These are phyloP conservation scores for Penicillium freii DNA, from an alignment of 2,329 filamentous ascomycete species.

Conservation along the genomic window DNA sequence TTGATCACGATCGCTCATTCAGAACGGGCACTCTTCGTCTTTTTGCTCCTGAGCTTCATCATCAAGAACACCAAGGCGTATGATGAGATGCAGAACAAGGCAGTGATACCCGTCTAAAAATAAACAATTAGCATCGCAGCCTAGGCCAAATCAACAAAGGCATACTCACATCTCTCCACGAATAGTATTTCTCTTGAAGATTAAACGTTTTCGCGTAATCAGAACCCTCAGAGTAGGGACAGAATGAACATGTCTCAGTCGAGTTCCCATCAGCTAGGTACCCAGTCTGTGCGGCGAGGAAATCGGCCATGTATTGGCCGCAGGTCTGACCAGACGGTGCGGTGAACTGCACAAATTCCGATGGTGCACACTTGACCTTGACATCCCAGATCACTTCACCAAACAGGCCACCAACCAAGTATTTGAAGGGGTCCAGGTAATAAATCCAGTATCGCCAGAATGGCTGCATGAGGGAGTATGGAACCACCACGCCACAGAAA, in stretches of 20 bases:
- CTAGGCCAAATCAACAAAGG: neutral
- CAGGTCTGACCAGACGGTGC: slow-evolving; percentile 33
- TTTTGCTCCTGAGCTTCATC: slow-evolving; percentile 52
- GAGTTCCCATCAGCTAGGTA: slow-evolving; percentile 33
- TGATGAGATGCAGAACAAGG: slow-evolving; percentile 44
- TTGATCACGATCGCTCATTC: slow-evolving; percentile 21
- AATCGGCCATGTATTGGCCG: slow-evolving; percentile 36
- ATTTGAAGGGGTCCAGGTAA: slow-evolving; percentile 46
- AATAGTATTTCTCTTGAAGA: slow-evolving; percentile 34
- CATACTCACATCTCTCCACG: slow-evolving; percentile 38
- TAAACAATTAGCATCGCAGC: neutral
- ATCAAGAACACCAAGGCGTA: slow-evolving; percentile 48
- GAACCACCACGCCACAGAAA: slow-evolving; percentile 43
- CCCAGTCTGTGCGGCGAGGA: slow-evolving; percentile 27
- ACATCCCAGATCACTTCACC: slow-evolving; percentile 41
- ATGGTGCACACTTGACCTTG: slow-evolving; percentile 35
- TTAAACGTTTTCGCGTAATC: slow-evolving; percentile 39
- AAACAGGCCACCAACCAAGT: slow-evolving; percentile 43
- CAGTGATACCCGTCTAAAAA: slow-evolving; percentile 42
- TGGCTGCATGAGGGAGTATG: slow-evolving; percentile 36
- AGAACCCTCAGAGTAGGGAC: slow-evolving; percentile 32
- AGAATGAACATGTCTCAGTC: slow-evolving; percentile 31
- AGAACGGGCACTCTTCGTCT: slow-evolving; percentile 45
- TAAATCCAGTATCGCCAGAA: slow-evolving; percentile 49
- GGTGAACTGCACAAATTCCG: slow-evolving; percentile 33